Conservation (phyloP, 805 yeast genomes). For the Debaryomyces tyrocola region DNA sequence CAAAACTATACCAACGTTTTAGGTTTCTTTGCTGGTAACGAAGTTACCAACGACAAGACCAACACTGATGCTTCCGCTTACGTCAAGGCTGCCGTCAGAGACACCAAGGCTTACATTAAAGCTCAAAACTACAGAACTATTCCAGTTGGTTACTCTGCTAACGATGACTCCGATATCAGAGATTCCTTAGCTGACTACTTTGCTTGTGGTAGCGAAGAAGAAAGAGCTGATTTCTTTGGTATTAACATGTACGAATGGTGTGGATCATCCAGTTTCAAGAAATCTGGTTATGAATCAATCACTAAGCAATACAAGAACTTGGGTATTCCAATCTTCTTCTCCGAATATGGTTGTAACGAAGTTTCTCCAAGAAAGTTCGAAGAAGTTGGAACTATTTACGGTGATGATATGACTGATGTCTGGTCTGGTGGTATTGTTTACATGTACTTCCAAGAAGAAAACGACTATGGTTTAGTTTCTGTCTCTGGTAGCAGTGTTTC, state of each 20-base stretch:
- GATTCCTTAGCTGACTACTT: slow-evolving; percentile 71
- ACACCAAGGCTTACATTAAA: slow-evolving; percentile 65
- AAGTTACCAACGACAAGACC: slow-evolving; percentile 65
- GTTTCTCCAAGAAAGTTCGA: slow-evolving; percentile 70
- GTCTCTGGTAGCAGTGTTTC: slow-evolving; percentile 48
- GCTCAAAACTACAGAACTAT: slow-evolving; percentile 61
- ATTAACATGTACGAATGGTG: slow-evolving; percentile 91
- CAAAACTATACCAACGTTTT: slow-evolving; percentile 68
- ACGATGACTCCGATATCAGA: slow-evolving; percentile 70
- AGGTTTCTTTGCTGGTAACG: slow-evolving; percentile 87
- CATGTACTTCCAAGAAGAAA: slow-evolving; percentile 78
- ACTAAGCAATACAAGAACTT: slow-evolving; percentile 64
- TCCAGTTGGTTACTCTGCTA: slow-evolving; percentile 83
- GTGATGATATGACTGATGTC: slow-evolving; percentile 70
- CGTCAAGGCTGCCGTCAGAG: slow-evolving; percentile 83
- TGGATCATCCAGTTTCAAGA: slow-evolving; percentile 56
- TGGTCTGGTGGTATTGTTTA: slow-evolving; percentile 92
- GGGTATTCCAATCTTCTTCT: slow-evolving; percentile 73
- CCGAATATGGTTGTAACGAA: slow-evolving; percentile 80
- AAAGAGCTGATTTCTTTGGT: slow-evolving; percentile 79
- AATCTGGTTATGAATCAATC: slow-evolving; percentile 67
- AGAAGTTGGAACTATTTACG: slow-evolving; percentile 66
- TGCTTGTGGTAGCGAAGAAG: slow-evolving; percentile 67
- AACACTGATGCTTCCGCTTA: slow-evolving; percentile 78
- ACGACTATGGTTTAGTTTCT: slow-evolving; percentile 72